Conservation (phyloP, 352 stramenopile genomes). For the Pythium phragmiticola region DNA sequence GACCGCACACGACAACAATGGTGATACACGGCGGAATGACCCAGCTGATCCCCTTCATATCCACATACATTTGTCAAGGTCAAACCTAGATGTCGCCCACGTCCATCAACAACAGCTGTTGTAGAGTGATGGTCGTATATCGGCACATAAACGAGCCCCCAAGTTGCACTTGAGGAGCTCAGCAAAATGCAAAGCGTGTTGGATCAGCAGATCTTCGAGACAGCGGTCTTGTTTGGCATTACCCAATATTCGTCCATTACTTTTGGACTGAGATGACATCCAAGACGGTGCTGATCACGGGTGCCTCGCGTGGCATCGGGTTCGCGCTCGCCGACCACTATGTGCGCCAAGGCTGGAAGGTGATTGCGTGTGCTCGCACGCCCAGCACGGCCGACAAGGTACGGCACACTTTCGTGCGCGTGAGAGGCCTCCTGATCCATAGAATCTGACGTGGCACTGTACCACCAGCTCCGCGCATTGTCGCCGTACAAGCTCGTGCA, state of each 20-base stretch:
- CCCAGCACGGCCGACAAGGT: conserved; percentile 20
- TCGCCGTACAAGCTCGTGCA: conserved; percentile 40
- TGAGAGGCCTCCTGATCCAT: background rate
- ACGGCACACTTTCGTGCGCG: background rate
- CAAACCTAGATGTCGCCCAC: conserved; percentile 3
- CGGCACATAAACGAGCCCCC: conserved; percentile 9
- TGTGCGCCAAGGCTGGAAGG: conserved; percentile 26
- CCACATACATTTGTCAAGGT: conserved; percentile 2
- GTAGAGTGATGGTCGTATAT: conserved; percentile 13
- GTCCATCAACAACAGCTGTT: conserved; percentile 7
- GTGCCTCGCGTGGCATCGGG: conserved; percentile 42
- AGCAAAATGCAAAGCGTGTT: conserved; percentile 12
- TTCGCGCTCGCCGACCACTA: conserved; percentile 43
- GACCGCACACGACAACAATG: conserved; percentile 22
- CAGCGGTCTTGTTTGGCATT: background rate
- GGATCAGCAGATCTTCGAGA: background rate
- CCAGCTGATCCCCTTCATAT: background rate
- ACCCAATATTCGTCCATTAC: background rate
- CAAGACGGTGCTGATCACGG: conserved; percentile 39
- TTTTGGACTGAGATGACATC: conserved; percentile 6
- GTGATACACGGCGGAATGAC: conserved; percentile 9
- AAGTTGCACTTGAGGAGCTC: background rate
- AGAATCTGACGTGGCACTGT: background rate
- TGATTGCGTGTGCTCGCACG: conserved; percentile 29
- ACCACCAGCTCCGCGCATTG: conserved; percentile 11